Evolutionary conservation across 306 rosid genomes (phyloP).

Genomic region (Trifolium pratense): DNA sequence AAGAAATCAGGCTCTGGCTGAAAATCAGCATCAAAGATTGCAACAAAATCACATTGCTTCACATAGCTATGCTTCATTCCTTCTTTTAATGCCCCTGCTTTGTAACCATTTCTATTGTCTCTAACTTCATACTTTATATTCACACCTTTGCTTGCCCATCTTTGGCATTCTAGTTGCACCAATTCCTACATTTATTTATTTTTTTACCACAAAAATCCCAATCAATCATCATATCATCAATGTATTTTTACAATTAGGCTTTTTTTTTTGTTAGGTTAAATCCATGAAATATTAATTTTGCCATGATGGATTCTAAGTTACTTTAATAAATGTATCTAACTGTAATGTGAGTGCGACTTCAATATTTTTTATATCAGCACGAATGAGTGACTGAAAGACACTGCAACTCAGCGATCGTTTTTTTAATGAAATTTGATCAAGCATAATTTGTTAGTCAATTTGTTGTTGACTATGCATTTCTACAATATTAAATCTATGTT

Average conservation of each 20-base stretch:
- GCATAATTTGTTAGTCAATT: neutral
- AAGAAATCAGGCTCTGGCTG: slow-evolving; percentile 90
- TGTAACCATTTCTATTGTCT: slow-evolving; percentile 86
- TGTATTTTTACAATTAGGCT: neutral
- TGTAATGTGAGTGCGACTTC: neutral
- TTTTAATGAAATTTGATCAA: neutral
- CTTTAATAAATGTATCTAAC: neutral
- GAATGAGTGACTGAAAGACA: neutral
- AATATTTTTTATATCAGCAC: neutral
- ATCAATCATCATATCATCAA: neutral
- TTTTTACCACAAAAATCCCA: neutral
- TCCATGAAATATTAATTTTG: neutral
- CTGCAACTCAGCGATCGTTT: too few relatives aligned
- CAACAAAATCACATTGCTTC: slow-evolving; percentile 75
- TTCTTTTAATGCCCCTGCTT: slow-evolving; percentile 91
- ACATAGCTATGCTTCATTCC: slow-evolving; percentile 89
- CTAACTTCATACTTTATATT: slow-evolving; percentile 87
- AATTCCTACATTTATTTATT: slow-evolving; percentile 56
- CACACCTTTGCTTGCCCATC: slow-evolving; percentile 95
- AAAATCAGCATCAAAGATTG: slow-evolving; percentile 93
- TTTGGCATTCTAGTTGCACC: slow-evolving; percentile 93
- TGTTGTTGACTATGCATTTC: neutral
- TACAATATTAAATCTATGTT: neutral
- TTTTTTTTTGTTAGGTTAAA: neutral
- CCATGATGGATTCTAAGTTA: neutral